Conservation (phyloP, 176 grass and related monocot species). For the Ampelocalamus luodianensis region DNA sequence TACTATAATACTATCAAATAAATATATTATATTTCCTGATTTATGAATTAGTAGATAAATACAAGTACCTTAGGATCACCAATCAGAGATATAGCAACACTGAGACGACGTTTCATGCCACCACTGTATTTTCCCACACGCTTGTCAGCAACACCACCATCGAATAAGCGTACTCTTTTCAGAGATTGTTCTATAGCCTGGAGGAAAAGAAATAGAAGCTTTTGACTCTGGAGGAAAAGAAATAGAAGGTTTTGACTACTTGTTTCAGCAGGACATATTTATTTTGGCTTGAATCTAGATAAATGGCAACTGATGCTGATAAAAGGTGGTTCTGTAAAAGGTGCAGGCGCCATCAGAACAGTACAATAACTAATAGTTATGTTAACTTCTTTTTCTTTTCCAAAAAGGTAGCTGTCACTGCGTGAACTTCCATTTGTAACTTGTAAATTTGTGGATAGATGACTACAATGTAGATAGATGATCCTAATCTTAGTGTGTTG, state of each 20-base stretch:
- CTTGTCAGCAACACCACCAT: constrained; percentile 68
- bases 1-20: neutral
- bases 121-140: constrained; percentile 74
- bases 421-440: neutral
- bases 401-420: too few species aligned
- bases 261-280: neutral
- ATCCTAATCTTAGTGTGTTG: too few species aligned
- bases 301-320: neutral
- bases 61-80: constrained; percentile 69
- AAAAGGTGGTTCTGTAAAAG: neutral
- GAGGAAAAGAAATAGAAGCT: constrained; percentile 9
- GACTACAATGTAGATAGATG: too few species aligned
- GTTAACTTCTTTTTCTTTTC: too few species aligned
- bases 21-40: neutral
- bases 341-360: neutral
- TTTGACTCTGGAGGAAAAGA: too few species aligned
- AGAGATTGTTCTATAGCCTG: constrained; percentile 82
- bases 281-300: neutral
- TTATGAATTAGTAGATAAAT: neutral
- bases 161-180: constrained; percentile 64
- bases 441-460: too few species aligned
- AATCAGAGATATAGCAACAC: constrained; percentile 79
- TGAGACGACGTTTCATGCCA: constrained; percentile 90
- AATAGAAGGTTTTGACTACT: neutral
- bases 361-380: neutral